Percentiles rank a stretch among this genome's conserved stretches.
These are phyloP conservation scores for Trifolium dubium DNA, from an alignment of 306 rosid species.

Conservation along the genomic window DNA sequence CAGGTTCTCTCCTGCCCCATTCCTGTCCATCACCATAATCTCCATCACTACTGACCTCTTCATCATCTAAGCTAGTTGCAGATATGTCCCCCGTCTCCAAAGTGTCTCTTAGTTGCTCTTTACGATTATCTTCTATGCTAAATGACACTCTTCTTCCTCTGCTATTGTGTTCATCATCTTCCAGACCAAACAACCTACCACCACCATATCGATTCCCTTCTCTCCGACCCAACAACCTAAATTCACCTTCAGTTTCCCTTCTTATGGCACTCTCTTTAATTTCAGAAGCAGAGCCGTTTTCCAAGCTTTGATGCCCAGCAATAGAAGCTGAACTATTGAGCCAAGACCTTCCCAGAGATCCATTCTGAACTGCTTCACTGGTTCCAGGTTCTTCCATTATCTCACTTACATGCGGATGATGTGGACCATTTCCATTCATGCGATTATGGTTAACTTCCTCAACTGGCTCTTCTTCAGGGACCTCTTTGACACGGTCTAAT, in stretches of 20 bases:
- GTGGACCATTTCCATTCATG: conserved; percentile 48
- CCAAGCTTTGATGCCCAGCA: conserved; percentile 53
- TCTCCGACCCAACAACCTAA: conserved; percentile 84
- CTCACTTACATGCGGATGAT: conserved; percentile 51
- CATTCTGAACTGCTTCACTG: conserved; percentile 44
- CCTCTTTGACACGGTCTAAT: conserved; percentile 73
- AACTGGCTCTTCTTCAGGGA: conserved; percentile 65
- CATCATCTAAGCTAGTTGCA: conserved; percentile 73
- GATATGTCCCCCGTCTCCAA: conserved; percentile 69
- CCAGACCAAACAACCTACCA: conserved; percentile 79
- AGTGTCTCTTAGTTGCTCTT: conserved; percentile 54
- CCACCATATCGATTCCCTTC: conserved; percentile 70
- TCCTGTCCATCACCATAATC: conserved; percentile 73
- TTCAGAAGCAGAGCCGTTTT: conserved; percentile 64
- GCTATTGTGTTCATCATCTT: conserved; percentile 66
- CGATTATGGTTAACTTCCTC: conserved; percentile 48
- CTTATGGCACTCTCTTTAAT: conserved; percentile 92
- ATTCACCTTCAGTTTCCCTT: conserved; percentile 97
- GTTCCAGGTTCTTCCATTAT: conserved; percentile 64
- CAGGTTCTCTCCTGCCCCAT: conserved; percentile 73
- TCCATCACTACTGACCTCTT: conserved; percentile 75
- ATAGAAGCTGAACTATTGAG: conserved; percentile 48
- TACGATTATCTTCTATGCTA: conserved; percentile 74
- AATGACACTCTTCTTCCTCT: conserved; percentile 84
- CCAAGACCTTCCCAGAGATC: conserved; percentile 50